phyloP scores from a whole-genome alignment of 352 stramenopile species.

The Globisporangium heterothallicum region DNA sequence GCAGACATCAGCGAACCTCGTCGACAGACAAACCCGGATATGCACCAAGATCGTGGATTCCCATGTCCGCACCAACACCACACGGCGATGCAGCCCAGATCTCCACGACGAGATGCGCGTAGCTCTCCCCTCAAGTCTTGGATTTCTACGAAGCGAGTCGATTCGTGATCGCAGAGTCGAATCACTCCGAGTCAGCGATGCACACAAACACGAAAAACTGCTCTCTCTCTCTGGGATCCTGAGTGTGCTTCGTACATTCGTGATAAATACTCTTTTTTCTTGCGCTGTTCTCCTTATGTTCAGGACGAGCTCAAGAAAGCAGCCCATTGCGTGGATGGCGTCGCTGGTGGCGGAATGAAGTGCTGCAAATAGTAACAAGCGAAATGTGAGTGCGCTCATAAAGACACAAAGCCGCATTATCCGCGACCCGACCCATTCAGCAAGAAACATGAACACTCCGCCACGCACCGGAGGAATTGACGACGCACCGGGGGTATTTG shows the following conservation, averaged over 20 bases:
- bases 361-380: constrained; percentile 2
- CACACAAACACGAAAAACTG: too few relatives aligned
- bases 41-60: neutral
- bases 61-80: too few relatives aligned
- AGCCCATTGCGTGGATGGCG: constrained; percentile 8
- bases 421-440: neutral
- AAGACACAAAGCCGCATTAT: neutral
- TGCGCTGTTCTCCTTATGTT: too few relatives aligned
- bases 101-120: too few relatives aligned
- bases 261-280: too few relatives aligned
- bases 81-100: too few relatives aligned
- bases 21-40: neutral
- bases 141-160: neutral
- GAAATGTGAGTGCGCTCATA: too few relatives aligned
- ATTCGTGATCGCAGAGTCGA: too few relatives aligned
- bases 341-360: constrained; percentile 10
- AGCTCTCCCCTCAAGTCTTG: neutral
- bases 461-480: constrained; percentile 27
- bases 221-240: too few relatives aligned
- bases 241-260: too few relatives aligned
- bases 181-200: too few relatives aligned
- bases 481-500: constrained; percentile 16
- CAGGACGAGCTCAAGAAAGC: constrained; percentile 1
- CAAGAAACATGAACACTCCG: neutral
- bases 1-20: neutral